These are phyloP conservation scores for Echites panduratus DNA, from an alignment of 257 asterid species.

Conservation along the genomic window DNA sequence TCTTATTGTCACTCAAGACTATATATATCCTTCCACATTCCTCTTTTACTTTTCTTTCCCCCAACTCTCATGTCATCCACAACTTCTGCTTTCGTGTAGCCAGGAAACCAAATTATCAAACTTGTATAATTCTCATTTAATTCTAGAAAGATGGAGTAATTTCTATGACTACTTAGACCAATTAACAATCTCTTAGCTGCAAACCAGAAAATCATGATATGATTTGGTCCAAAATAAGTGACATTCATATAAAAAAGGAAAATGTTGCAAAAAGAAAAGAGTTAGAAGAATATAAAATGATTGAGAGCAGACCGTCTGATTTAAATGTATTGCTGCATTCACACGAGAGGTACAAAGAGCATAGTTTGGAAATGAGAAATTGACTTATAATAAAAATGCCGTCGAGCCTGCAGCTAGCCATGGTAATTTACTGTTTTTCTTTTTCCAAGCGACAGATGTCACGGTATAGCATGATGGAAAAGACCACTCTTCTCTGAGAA, in stretches of 20 bases:
- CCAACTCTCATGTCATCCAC: background rate
- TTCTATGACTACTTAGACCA: too few species aligned
- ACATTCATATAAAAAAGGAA: too few species aligned
- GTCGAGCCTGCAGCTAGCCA: conserved; percentile 33
- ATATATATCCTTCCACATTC: background rate
- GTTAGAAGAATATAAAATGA: background rate
- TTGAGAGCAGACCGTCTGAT: too few species aligned
- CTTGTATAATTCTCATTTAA: too few species aligned
- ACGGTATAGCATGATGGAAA: conserved; percentile 11
- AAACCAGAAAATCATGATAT: too few species aligned
- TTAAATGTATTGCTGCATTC: too few species aligned
- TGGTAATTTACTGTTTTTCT: conserved; percentile 4
- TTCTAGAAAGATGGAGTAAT: too few species aligned
- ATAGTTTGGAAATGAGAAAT: background rate
- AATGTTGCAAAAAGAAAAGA: too few species aligned
- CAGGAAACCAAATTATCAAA: too few species aligned
- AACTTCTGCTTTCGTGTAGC: background rate
- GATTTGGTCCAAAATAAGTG: too few species aligned
- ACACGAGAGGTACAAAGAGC: too few species aligned
- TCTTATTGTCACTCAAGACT: background rate
- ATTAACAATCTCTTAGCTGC: too few species aligned
- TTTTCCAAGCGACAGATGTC: conserved; percentile 25
- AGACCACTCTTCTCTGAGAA: background rate
- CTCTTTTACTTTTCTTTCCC: background rate
- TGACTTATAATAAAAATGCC: conserved; percentile 6